Base-by-base conservation (phyloP, 352 stramenopile genomes). In the Phytophthora brassicae region DNA sequence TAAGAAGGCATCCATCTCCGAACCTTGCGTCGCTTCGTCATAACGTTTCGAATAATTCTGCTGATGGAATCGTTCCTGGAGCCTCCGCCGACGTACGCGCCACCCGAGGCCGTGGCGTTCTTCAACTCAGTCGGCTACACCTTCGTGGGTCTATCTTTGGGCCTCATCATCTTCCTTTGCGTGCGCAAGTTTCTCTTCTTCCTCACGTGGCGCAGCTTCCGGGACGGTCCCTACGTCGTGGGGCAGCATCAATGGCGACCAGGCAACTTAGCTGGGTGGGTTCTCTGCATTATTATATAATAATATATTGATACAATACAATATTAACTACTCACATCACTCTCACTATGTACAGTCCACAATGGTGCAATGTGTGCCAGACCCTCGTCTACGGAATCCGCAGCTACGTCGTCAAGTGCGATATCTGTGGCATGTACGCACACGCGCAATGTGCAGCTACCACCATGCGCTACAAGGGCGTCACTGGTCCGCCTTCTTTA, bases 311-410 rank as follows among this genome's bases (percentile, higher is more conserved):
- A n/a, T n/a, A n/a, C n/a, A n/a, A n/a, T n/a, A n/a, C 26, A 8
- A 31, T 31, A 31, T 44, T n/a, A n/a, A 44, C 14, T 14, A 22
- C n/a, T 23, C 4, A 4, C 6, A 49, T 14, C 11, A 44, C 17
- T 23, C n/a, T 35, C 7, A n/a, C n/a, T 58, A 11, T 39, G 3
- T 50, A n/a, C 52, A 88, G 80, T 1, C 79, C 81, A 22, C 75
- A 90, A 58, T 92, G 84, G 84, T 93, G 84, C 66, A 93, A 93
- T 28, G 74, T 92, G 53, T 93, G 84, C 64, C 72, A 91, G 43
- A 74, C 74, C 19, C 84, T 89, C 46, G 81, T 92, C 58, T 90
- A 92, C 60, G 82, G 84, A 48, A 93, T 93, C 65, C 82, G 84
- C 62, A 93, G 84, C 65, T 92, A 93, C 59, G 84, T 93, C 19